A percentile compares a stretch with the other conserved stretches of the same genome.
Conservation (phyloP, 306 rosid genomes). For the Mimosa bimucronata region DNA sequence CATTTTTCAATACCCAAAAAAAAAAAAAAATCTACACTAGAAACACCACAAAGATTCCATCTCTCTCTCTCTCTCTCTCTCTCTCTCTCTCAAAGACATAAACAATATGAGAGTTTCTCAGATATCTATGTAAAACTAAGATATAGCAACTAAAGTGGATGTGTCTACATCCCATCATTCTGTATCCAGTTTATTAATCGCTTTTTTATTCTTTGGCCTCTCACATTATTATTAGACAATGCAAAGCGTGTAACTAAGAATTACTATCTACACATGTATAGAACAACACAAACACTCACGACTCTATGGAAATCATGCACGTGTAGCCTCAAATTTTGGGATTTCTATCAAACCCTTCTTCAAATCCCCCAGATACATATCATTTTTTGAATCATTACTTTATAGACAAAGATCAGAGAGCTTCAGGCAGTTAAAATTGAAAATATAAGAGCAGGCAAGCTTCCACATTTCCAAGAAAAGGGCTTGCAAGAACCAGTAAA, state of each 20-base stretch:
- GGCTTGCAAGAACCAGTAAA: constrained; percentile 24
- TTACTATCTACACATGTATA: background rate
- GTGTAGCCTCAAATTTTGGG: constrained; percentile 7
- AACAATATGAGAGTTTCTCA: background rate
- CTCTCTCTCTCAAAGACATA: background rate
- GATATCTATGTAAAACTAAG: background rate
- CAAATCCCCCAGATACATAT: background rate
- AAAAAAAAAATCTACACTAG: constrained; percentile 8
- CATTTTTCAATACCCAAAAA: constrained; percentile 28
- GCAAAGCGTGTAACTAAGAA: background rate
- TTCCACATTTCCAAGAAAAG: constrained; percentile 36
- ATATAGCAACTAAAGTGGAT: background rate
- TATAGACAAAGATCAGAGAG: background rate
- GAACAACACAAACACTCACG: background rate
- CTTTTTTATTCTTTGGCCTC: background rate
- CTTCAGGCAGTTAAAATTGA: constrained; percentile 4
- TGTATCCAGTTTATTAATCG: background rate
- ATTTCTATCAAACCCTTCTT: background rate
- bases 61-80: background rate
- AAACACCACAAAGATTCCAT: background rate
- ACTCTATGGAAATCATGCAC: background rate
- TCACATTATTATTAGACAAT: background rate
- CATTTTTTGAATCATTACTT: background rate
- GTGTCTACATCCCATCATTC: background rate
- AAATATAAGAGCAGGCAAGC: background rate